Percentiles rank a stretch among this genome's conserved stretches.
These are phyloP conservation scores for Closterium sp. DNA, from an alignment of 139 green algal species.

Conservation along the genomic window DNA sequence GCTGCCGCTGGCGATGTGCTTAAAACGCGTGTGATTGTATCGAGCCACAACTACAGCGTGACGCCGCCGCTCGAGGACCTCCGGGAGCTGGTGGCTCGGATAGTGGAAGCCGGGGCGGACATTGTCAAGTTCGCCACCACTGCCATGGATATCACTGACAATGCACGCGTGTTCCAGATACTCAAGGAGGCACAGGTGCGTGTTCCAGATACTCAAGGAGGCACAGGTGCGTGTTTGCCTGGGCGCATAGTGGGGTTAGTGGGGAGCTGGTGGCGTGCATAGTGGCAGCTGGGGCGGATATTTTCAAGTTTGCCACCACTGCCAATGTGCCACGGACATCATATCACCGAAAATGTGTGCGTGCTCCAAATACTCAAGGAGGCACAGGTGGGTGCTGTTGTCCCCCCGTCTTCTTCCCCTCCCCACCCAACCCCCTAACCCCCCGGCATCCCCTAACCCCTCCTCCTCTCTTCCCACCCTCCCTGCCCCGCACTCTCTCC, in stretches of 20 bases:
- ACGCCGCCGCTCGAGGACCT: conserved; percentile 74
- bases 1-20: neutral
- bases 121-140: conserved; percentile 92
- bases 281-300: conserved; percentile 67
- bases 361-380: conserved; percentile 65
- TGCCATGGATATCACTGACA: conserved; percentile 79
- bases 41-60: conserved; percentile 82
- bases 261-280: neutral
- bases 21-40: conserved; percentile 85
- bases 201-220: too few species aligned
- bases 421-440: neutral
- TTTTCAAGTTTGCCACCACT: conserved; percentile 91
- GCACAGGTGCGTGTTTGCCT: too few species aligned
- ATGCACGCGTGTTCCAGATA: conserved; percentile 65
- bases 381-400: conserved; percentile 13
- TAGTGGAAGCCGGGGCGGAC: conserved; percentile 72
- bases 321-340: too few species aligned
- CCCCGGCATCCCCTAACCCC: neutral
- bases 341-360: conserved; percentile 71
- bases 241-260: too few species aligned
- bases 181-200: conserved; percentile 34
- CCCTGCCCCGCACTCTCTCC: neutral
- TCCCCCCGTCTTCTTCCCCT: neutral
- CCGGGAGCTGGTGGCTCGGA: conserved; percentile 57
- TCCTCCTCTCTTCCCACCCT: neutral